phyloP scores from a whole-genome alignment of 139 green algal species.

The Volvox africanus region DNA sequence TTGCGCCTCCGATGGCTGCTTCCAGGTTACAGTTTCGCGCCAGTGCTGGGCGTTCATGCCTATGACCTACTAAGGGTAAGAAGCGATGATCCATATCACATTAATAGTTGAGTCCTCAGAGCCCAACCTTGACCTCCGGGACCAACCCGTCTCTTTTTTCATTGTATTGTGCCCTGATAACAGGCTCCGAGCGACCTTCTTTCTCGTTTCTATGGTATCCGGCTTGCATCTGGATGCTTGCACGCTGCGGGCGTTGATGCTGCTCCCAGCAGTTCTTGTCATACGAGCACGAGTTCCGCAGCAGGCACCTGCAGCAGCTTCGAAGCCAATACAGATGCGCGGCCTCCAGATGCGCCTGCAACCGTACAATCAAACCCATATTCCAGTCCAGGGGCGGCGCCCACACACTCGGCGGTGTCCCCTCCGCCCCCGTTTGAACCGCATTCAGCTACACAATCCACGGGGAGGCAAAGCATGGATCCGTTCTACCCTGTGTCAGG shows the following conservation, averaged over 20 bases:
- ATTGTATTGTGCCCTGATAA: not conserved
- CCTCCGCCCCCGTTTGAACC: too few species aligned
- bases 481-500: not conserved
- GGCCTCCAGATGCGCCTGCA: too few species aligned
- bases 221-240: not conserved
- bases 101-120: not conserved
- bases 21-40: not conserved
- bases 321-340: too few species aligned
- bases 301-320: too few species aligned
- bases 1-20: conserved; percentile 19
- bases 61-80: not conserved
- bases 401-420: too few species aligned
- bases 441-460: not conserved
- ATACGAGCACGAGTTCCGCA: too few species aligned
- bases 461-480: not conserved
- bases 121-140: not conserved
- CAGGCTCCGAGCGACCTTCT: not conserved
- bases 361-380: too few species aligned
- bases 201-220: not conserved
- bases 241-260: too few species aligned
- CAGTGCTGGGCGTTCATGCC: not conserved
- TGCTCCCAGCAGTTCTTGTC: too few species aligned
- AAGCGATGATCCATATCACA: not conserved
- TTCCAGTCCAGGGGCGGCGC: too few species aligned
- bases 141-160: not conserved